Percentiles rank a stretch among this genome's conserved stretches.
Evolutionary conservation across 1,284 basidiomycete species (phyloP).

Genomic region (Cryptococcus depauperatus): DNA sequence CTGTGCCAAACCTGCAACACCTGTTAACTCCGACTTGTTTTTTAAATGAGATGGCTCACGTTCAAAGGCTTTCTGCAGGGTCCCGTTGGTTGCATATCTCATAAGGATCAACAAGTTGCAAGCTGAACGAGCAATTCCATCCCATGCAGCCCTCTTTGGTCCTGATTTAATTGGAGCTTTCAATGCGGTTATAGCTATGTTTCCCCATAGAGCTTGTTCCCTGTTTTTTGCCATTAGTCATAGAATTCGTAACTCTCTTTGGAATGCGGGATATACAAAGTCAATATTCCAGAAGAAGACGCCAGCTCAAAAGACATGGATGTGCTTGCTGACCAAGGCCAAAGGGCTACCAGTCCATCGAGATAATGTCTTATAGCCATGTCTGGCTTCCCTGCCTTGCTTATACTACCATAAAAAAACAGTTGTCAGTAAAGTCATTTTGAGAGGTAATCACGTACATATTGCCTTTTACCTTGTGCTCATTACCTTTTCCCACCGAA

Average conservation of each 20-base stretch:
- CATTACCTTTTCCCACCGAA: slow-evolving; percentile 1
- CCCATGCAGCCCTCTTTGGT: slow-evolving; percentile 2
- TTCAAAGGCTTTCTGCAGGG: slow-evolving; percentile 6
- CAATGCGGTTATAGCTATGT: slow-evolving; percentile 6
- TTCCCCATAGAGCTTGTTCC: slow-evolving; percentile 7
- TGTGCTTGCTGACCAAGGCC: slow-evolving; percentile 5
- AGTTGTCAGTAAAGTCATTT: neutral
- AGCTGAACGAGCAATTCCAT: slow-evolving; percentile 4
- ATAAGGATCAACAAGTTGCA: slow-evolving; percentile 4
- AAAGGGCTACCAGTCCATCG: slow-evolving; percentile 1
- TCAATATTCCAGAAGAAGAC: no score
- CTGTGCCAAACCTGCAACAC: slow-evolving; percentile 3
- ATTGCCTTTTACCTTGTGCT: slow-evolving; percentile 5
- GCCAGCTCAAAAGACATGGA: slow-evolving; percentile 1
- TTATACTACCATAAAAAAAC: neutral
- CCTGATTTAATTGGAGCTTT: slow-evolving; percentile 3
- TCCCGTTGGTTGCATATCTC: slow-evolving; percentile 2
- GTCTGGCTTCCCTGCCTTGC: slow-evolving; percentile 1
- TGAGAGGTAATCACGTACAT: slow-evolving; percentile 2
- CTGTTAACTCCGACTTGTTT: no score
- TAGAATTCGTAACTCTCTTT: no score
- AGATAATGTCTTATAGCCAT: slow-evolving; percentile 6
- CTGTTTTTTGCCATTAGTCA: neutral
- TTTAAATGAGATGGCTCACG: slow-evolving; percentile 3
- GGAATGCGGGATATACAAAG: no score